Evolutionary conservation across 495 filamentous ascomycete genomes (phyloP).

Genomic region (Xylaria telfairii): DNA sequence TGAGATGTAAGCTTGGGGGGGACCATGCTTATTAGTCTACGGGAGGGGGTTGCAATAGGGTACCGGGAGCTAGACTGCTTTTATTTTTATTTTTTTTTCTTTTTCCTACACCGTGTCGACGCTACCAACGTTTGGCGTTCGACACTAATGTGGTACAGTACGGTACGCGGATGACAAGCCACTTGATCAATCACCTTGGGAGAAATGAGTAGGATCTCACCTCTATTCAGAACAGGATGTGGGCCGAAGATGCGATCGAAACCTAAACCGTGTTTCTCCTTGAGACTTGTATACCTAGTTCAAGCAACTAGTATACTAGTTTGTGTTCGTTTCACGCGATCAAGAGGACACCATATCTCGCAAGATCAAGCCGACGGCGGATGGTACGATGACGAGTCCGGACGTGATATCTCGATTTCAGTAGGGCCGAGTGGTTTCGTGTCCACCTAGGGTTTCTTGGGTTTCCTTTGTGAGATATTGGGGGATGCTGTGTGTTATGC

Average conservation of each 20-base stretch:
- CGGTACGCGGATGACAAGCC: constrained; percentile 20
- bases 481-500: background rate
- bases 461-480: background rate
- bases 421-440: constrained; percentile 27
- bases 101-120: constrained; percentile 26
- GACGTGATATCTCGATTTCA: constrained; percentile 25
- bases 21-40: constrained; percentile 20
- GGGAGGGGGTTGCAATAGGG: constrained; percentile 27
- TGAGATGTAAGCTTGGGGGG: constrained; percentile 14
- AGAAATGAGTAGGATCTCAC: constrained; percentile 21
- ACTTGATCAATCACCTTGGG: constrained; percentile 22
- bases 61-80: constrained; percentile 18
- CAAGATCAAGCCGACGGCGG: constrained; percentile 16
- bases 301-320: constrained; percentile 14
- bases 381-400: constrained; percentile 26
- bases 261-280: constrained; percentile 1
- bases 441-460: constrained; percentile 10
- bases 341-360: constrained; percentile 22
- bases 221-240: background rate
- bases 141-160: constrained; percentile 17
- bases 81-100: constrained; percentile 18
- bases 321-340: constrained; percentile 9
- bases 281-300: constrained; percentile 2
- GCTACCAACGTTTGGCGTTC: constrained; percentile 17
- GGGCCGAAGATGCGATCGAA: constrained; percentile 18